Evolutionary conservation across 805 yeast species (phyloP), one percentile per base, ranked within the genome.

Genomic region (Schwanniomyces polymorphus): DNA sequence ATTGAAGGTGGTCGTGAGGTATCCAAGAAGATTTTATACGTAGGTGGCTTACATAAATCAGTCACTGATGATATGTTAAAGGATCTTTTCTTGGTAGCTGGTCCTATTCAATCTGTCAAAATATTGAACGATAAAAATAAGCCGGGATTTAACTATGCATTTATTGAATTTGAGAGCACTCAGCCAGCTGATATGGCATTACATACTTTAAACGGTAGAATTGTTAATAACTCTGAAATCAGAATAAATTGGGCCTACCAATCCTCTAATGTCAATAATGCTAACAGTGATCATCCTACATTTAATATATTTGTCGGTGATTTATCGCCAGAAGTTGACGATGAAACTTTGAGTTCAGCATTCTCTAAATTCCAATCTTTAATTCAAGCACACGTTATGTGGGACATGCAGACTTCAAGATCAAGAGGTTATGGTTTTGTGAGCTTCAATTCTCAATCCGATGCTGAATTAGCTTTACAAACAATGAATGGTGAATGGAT

Each of bases 361-460:
- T 90, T 90, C 60, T 55, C 71, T 5, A 70, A 73, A 46, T 86
- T 79, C 63, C 72, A 74, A 14, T 78, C 90, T 1, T 71, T 87
- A 57, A 70, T 81, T 41, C 94, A 88, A 64, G 97, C 96, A 10
- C 91, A 90, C 56, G 97, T 90, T 27, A 91, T 90, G 97, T 90
- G 97, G 97, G 97, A 91, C 64, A 88, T 89, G 95, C 91, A 88
- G 64, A 86, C 94, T 23, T 94, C 95, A 38, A 77, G 96, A 61
- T 88, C 96, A 2, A 77, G 97, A 68, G 96, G 97, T 31, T 90
- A 90, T 61, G 97, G 97, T 2, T 90, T 91, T 65, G 94, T 89
- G 10, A 84, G 92, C 1, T 91, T 91, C 59, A 65, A 72, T 25
- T 79, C 77, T 23, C 80, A 76, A 51, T 67, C 72, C 16, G 92